These are phyloP conservation scores for Marasmius tenuissimus DNA, from an alignment of 1,284 basidiomycete genomes.

Conservation along the genomic window DNA sequence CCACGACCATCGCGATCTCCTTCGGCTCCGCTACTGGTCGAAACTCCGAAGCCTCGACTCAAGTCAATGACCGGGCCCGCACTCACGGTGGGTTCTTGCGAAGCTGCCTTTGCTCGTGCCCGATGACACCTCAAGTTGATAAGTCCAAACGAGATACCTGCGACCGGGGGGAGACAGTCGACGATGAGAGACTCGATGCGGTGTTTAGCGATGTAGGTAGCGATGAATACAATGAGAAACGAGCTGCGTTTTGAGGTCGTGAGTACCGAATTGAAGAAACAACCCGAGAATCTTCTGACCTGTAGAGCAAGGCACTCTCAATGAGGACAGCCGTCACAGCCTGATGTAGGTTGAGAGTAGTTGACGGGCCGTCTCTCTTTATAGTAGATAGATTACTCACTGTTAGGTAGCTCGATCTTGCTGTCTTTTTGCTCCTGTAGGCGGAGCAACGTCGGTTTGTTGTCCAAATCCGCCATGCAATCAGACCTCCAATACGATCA, in stretches of 20 bases:
- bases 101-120: not conserved
- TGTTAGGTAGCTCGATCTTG: not conserved
- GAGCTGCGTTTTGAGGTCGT: not conserved
- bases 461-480: conserved; percentile 9
- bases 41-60: too few relatives aligned
- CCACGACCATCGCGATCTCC: not conserved
- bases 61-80: not conserved
- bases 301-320: conserved; percentile 1
- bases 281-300: not conserved
- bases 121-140: not conserved
- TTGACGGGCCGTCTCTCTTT: too few relatives aligned
- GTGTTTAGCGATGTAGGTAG: not conserved
- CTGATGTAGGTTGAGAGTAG: not conserved
- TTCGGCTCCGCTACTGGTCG: not conserved
- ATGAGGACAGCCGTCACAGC: not conserved
- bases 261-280: not conserved
- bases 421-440: too few relatives aligned
- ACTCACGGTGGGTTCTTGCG: too few relatives aligned
- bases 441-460: not conserved
- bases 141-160: not conserved
- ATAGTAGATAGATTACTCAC: not conserved
- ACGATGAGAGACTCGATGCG: not conserved
- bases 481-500: conserved; percentile 2
- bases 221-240: not conserved
- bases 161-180: not conserved